Conservation (phyloP, 768 basidiomycete genomes). For the Dentipellis sp. region DNA sequence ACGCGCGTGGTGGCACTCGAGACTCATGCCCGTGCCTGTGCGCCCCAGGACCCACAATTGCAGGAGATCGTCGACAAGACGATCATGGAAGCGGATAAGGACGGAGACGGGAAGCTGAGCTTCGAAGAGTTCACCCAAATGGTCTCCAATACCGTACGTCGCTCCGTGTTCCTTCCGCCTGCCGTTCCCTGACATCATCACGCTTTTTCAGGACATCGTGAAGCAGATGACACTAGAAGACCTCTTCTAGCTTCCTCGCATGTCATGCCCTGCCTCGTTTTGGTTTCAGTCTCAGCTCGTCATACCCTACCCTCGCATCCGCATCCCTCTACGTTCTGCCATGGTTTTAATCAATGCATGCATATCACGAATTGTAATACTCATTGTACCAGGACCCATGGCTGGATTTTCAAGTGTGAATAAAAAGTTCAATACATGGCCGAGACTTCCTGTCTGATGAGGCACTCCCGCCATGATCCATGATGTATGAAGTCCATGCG, state of each 20-base stretch:
- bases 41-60: conserved; percentile 81
- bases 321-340: not conserved
- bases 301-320: not conserved
- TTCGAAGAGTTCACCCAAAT: conserved; percentile 97
- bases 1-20: not conserved
- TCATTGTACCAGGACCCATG: not conserved
- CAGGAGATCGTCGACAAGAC: conserved; percentile 99
- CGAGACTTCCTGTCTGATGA: not conserved
- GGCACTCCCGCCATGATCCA: not conserved
- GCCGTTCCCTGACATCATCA: not conserved
- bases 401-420: not conserved
- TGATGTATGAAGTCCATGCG: not conserved
- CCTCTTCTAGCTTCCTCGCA: conserved; percentile 45
- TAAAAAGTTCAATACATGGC: too few species aligned
- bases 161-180: not conserved
- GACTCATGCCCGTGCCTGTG: not conserved
- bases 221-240: conserved; percentile 99
- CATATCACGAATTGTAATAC: conserved; percentile 11
- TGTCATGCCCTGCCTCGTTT: not conserved
- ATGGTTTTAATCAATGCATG: not conserved
- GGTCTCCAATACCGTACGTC: conserved; percentile 88
- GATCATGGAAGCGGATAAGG: conserved; percentile 99
- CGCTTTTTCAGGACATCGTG: conserved; percentile 71
- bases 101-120: conserved; percentile 93
- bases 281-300: conserved; percentile 1